Conservation (phyloP, 2,329 filamentous ascomycete species). For the Cercospora zeina region DNA sequence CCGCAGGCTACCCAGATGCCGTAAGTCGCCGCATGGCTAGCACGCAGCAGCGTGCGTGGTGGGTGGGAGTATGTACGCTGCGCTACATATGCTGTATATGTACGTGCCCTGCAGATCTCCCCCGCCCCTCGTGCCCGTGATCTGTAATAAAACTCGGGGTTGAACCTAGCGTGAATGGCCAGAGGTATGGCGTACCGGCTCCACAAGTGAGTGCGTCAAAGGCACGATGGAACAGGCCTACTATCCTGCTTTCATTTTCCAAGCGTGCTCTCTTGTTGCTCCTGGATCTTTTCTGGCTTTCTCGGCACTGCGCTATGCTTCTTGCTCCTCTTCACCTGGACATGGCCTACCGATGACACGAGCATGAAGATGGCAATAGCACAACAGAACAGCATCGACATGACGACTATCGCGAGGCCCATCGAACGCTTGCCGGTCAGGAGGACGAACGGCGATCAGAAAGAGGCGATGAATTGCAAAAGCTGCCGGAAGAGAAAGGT, state of each 20-base stretch:
- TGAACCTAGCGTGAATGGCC: constrained; percentile 16
- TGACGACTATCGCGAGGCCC: constrained; percentile 63
- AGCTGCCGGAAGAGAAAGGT: constrained; percentile 92
- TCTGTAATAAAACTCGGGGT: constrained; percentile 8
- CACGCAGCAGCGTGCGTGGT: constrained; percentile 10
- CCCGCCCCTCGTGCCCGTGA: constrained; percentile 25
- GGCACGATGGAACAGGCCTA: constrained; percentile 16
- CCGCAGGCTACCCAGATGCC: constrained; percentile 10
- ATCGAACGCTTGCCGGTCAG: constrained; percentile 76
- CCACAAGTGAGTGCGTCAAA: constrained; percentile 23
- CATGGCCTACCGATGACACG: constrained; percentile 16
- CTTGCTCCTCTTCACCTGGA: constrained; percentile 17
- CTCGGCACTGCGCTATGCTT: constrained; percentile 17
- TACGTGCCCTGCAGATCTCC: constrained; percentile 21
- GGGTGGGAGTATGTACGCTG: neutral
- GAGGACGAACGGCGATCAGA: constrained; percentile 70
- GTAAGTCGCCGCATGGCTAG: constrained; percentile 9
- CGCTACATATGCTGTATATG: neutral
- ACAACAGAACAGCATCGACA: constrained; percentile 26
- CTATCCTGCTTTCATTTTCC: constrained; percentile 18
- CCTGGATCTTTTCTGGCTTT: constrained; percentile 11
- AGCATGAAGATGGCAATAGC: constrained; percentile 27
- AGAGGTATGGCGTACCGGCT: constrained; percentile 27
- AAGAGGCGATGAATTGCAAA: constrained; percentile 95
- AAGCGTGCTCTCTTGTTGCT: constrained; percentile 10